These are phyloP conservation scores for Lactarius akahatsu DNA, from an alignment of 768 basidiomycete species.

Conservation along the genomic window DNA sequence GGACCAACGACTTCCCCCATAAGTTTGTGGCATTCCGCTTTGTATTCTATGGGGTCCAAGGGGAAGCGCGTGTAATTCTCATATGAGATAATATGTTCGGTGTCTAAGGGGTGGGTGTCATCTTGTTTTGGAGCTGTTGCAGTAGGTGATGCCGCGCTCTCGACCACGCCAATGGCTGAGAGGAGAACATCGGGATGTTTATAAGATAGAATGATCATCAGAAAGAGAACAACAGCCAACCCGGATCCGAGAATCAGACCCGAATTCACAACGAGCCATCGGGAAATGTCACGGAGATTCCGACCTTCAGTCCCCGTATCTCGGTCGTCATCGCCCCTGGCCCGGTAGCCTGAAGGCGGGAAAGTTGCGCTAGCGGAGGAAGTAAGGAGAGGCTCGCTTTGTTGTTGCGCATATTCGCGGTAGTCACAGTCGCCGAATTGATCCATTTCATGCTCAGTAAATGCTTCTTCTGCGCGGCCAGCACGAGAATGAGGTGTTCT, in stretches of 20 bases:
- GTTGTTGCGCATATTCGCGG: conserved; percentile 38
- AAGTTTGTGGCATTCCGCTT: conserved; percentile 53
- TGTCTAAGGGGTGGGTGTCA: conserved; percentile 28
- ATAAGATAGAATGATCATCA: conserved; percentile 49
- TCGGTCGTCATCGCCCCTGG: conserved; percentile 43
- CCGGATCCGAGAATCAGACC: conserved; percentile 50
- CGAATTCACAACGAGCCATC: conserved; percentile 28
- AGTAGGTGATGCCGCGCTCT: conserved; percentile 29
- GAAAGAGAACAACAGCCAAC: conserved; percentile 47
- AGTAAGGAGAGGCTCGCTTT: conserved; percentile 48
- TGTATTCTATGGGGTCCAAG: conserved; percentile 55
- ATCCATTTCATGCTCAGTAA: conserved; percentile 49
- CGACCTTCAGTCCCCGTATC: conserved; percentile 16
- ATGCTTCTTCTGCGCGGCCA: conserved; percentile 55
- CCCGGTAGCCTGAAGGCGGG: conserved; percentile 41
- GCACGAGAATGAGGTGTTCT: conserved; percentile 63
- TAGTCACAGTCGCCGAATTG: conserved; percentile 42
- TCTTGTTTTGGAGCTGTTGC: conserved; percentile 29
- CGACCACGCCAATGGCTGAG: conserved; percentile 41
- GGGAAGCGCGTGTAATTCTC: conserved; percentile 60
- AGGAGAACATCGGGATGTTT: conserved; percentile 49
- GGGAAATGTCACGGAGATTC: conserved; percentile 13
- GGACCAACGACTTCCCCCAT: conserved; percentile 48
- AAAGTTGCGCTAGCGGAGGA: conserved; percentile 41
- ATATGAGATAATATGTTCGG: conserved; percentile 46